phyloP scores from a whole-genome alignment of 805 yeast species.

The Ogataea henricii region DNA sequence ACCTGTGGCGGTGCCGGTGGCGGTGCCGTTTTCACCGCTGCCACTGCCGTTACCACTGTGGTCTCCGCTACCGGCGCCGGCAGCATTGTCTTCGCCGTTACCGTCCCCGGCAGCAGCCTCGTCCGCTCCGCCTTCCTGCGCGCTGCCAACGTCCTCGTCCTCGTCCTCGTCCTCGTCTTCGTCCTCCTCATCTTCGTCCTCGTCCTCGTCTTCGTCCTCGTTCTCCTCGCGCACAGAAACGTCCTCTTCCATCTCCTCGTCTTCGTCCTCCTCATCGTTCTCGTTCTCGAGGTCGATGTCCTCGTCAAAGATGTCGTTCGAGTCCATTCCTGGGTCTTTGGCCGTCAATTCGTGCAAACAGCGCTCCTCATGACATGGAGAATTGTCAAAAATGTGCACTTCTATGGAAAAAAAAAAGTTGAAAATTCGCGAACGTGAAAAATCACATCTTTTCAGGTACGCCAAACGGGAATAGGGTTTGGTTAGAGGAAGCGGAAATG shows the following conservation, averaged over 20 bases:
- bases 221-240: slow-evolving; percentile 15
- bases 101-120: slow-evolving; percentile 23
- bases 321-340: slow-evolving; percentile 24
- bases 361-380: too few species aligned
- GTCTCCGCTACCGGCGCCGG: too few species aligned
- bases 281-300: slow-evolving; percentile 26
- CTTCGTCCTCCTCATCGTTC: slow-evolving; percentile 26
- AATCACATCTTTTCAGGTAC: too few species aligned
- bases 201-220: slow-evolving; percentile 25
- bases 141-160: slow-evolving; percentile 24
- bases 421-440: too few species aligned
- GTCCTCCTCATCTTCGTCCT: slow-evolving; percentile 19
- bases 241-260: slow-evolving; percentile 13
- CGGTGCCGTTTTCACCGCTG: slow-evolving; percentile 18
- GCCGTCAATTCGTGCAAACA: neutral
- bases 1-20: neutral
- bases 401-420: too few species aligned
- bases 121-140: slow-evolving; percentile 12
- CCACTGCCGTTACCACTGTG: slow-evolving; percentile 21
- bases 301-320: slow-evolving; percentile 30
- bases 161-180: slow-evolving; percentile 18
- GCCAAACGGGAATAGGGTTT: too few species aligned
- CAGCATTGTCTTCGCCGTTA: too few species aligned
- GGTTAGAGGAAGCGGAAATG: too few species aligned
- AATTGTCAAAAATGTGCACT: too few species aligned